A percentile compares a stretch with the other conserved stretches of the same genome.
Evolutionary conservation across 306 rosid genomes (phyloP).

Genomic region (Lathyrus oleraceus): DNA sequence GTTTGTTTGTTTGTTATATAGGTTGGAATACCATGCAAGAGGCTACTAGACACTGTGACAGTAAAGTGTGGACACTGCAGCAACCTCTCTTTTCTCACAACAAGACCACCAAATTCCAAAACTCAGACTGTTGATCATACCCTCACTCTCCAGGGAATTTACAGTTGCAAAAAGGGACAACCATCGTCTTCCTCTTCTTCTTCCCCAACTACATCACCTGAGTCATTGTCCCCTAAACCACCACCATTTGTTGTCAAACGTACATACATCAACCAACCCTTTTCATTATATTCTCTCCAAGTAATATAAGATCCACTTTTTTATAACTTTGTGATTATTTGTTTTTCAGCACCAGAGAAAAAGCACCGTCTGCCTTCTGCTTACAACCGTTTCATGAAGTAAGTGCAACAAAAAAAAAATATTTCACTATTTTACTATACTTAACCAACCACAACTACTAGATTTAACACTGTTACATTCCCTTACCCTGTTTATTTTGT

Average conservation of each 20-base stretch:
- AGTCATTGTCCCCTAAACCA: conserved; percentile 79
- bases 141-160: conserved; percentile 73
- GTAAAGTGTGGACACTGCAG: conserved; percentile 99
- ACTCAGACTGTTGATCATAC: conserved; percentile 66
- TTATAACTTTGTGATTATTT: background rate
- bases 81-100: conserved; percentile 88
- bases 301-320: background rate
- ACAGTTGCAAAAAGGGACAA: conserved; percentile 55
- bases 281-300: conserved; percentile 27
- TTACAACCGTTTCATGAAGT: conserved; percentile 99
- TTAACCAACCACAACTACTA: background rate
- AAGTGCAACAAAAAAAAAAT: conserved; percentile 29
- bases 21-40: conserved; percentile 97
- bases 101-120: conserved; percentile 65
- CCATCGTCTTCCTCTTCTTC: conserved; percentile 63
- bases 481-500: conserved; percentile 13
- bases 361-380: conserved; percentile 97
- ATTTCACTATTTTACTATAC: background rate
- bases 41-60: conserved; percentile 88
- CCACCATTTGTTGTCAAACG: conserved; percentile 94
- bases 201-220: conserved; percentile 56
- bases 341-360: conserved; percentile 89
- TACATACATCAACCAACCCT: background rate
- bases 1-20: conserved; percentile 29
- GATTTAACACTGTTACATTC: conserved; percentile 25